Percentiles rank a stretch among this genome's conserved stretches.
phyloP scores from a whole-genome alignment of 163 green algal genomes.

The Trebouxia gelatinosa region DNA sequence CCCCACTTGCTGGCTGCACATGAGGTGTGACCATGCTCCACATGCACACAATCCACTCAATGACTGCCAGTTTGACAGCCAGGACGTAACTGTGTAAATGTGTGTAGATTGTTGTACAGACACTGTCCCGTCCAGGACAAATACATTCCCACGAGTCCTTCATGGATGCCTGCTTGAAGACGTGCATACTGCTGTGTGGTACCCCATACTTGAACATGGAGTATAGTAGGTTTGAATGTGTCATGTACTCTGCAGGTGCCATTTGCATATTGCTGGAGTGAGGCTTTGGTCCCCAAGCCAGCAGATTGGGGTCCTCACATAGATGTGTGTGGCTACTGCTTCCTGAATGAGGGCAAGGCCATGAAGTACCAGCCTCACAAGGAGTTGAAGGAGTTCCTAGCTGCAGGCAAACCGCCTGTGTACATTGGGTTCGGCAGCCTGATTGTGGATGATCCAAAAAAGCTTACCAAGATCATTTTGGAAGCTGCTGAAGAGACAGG shows the following conservation, averaged over 20 bases:
- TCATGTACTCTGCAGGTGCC: slow-evolving; percentile 38
- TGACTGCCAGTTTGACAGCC: not conserved
- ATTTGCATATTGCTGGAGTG: slow-evolving; percentile 62
- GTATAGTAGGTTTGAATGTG: no score
- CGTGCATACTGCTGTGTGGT: not conserved
- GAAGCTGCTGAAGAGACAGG: slow-evolving; percentile 37
- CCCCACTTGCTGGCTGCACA: slow-evolving; percentile 14
- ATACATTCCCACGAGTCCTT: not conserved
- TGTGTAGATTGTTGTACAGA: no score
- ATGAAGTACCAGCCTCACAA: slow-evolving; percentile 47
- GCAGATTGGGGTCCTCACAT: slow-evolving; percentile 62
- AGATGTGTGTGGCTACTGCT: slow-evolving; percentile 69
- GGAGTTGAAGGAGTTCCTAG: slow-evolving; percentile 58
- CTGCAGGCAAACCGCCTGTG: slow-evolving; percentile 48
- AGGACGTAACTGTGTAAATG: not conserved
- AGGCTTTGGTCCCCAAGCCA: slow-evolving; percentile 57
- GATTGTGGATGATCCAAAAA: slow-evolving; percentile 48
- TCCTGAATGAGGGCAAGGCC: slow-evolving; percentile 48
- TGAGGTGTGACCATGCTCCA: slow-evolving; percentile 3
- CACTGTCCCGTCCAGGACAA: no score
- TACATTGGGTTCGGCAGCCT: slow-evolving; percentile 75
- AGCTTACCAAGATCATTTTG: slow-evolving; percentile 51
- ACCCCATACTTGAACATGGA: not conserved
- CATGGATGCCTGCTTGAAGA: not conserved
- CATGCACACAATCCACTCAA: no score